A percentile compares a stretch with the other conserved stretches of the same genome.
These are phyloP conservation scores for Trichoderma afroharzianum DNA, from an alignment of 2,329 filamentous ascomycete species.

Conservation along the genomic window DNA sequence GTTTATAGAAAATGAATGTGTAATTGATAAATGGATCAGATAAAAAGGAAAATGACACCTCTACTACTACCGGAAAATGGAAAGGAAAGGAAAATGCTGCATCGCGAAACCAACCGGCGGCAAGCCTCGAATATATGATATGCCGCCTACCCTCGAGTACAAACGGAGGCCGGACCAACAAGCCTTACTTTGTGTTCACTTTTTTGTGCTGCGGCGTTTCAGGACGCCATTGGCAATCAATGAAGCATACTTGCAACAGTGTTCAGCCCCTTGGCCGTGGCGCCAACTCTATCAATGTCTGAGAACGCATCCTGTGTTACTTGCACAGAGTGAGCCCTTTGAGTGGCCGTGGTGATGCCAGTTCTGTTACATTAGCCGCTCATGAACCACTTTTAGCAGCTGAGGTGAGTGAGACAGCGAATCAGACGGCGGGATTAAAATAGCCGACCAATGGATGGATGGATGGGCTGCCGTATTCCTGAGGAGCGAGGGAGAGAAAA, in stretches of 20 bases:
- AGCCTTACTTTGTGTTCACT: not conserved
- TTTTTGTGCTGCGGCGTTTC: not conserved
- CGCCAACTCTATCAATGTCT: not conserved
- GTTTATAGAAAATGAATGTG: not conserved
- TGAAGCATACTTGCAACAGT: not conserved
- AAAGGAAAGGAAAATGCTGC: not conserved
- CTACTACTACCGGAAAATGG: not conserved
- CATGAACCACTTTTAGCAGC: not conserved
- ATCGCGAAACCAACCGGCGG: not conserved
- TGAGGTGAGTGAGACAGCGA: not conserved
- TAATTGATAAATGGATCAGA: not conserved
- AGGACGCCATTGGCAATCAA: not conserved
- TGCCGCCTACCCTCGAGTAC: not conserved
- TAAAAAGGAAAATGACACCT: not conserved
- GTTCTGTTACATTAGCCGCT: conserved; percentile 16
- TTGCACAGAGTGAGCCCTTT: not conserved
- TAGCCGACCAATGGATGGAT: not conserved
- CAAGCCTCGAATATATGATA: not conserved
- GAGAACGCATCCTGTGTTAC: not conserved
- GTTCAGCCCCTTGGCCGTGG: not conserved
- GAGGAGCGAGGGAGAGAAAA: not conserved
- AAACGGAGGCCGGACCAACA: not conserved
- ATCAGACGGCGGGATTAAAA: not conserved
- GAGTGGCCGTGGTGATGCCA: not conserved
- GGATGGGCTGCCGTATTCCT: not conserved